These are phyloP conservation scores for Allantophomopsis cytisporea DNA, from an alignment of 2,329 filamentous ascomycete genomes.

Conservation along the genomic window DNA sequence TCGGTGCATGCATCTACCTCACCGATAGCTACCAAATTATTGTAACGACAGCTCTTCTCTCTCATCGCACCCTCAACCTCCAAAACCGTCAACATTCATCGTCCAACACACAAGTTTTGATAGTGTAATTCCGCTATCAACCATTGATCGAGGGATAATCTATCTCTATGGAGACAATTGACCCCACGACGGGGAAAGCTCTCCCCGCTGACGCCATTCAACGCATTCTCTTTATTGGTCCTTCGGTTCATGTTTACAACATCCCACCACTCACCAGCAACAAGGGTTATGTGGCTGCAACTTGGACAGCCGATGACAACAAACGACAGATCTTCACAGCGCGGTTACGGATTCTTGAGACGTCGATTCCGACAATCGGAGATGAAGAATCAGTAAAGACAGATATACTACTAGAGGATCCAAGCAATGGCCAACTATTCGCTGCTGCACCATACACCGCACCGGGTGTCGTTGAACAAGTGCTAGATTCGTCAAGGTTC, in stretches of 20 bases:
- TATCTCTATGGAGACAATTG: conserved; percentile 26
- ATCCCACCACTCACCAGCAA: conserved; percentile 69
- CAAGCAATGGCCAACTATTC: conserved; percentile 60
- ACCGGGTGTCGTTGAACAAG: conserved; percentile 56
- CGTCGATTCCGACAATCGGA: conserved; percentile 32
- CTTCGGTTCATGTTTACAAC: conserved; percentile 71
- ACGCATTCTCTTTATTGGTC: conserved; percentile 66
- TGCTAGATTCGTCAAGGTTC: conserved; percentile 69
- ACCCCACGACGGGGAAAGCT: conserved; percentile 56
- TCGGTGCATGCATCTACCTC: too few relatives aligned
- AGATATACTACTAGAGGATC: conserved; percentile 70
- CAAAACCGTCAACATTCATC: too few relatives aligned
- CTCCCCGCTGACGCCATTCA: conserved; percentile 69
- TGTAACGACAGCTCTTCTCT: too few relatives aligned
- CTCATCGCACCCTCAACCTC: too few relatives aligned
- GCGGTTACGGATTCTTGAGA: conserved; percentile 67
- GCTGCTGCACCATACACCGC: conserved; percentile 69
- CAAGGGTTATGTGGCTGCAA: conserved; percentile 64
- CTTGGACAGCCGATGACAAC: conserved; percentile 61
- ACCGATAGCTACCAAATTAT: too few relatives aligned
- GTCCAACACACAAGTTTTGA: too few relatives aligned
- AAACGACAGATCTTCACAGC: conserved; percentile 74
- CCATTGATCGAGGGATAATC: too few relatives aligned
- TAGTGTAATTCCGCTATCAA: too few relatives aligned
- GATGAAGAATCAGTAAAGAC: conserved; percentile 46